phyloP scores from a whole-genome alignment of 1,284 basidiomycete species.

The Naganishia sp. region DNA sequence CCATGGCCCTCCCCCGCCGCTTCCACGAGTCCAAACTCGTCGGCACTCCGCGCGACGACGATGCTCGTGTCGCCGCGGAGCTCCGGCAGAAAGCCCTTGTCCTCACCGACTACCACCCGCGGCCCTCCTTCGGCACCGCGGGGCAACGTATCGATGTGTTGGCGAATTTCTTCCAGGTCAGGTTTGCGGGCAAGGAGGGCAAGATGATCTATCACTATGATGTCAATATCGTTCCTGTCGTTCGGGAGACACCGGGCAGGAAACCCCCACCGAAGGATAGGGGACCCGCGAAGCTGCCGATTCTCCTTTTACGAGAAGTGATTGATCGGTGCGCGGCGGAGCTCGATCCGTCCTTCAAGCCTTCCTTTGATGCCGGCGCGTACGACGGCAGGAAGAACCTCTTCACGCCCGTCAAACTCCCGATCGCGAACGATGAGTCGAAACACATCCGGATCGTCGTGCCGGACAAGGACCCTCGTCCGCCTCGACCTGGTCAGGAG shows the following conservation, averaged over 20 bases:
- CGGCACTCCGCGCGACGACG: constrained; percentile 5
- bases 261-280: not conserved
- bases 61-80: constrained; percentile 9
- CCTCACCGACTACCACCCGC: constrained; percentile 26
- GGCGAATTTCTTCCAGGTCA: constrained; percentile 47
- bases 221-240: constrained; percentile 49
- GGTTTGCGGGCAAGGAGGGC: constrained; percentile 41
- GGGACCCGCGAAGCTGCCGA: constrained; percentile 9
- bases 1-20: constrained; percentile 8
- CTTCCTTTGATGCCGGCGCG: not conserved
- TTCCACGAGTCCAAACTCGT: constrained; percentile 22
- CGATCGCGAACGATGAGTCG: constrained; percentile 31
- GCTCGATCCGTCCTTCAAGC: not conserved
- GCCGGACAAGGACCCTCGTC: constrained; percentile 43
- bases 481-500: constrained; percentile 40
- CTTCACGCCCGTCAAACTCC: constrained; percentile 44
- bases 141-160: constrained; percentile 44
- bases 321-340: constrained; percentile 5
- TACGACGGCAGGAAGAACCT: constrained; percentile 44
- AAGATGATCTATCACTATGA: constrained; percentile 48
- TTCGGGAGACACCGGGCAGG: constrained; percentile 20
- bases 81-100: constrained; percentile 15
- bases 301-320: constrained; percentile 1
- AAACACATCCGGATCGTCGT: constrained; percentile 40
- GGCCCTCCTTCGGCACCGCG: constrained; percentile 42